Percentiles rank a stretch among this genome's conserved stretches.
phyloP scores from a whole-genome alignment of 768 basidiomycete genomes.

The Artomyces pyxidatus region DNA sequence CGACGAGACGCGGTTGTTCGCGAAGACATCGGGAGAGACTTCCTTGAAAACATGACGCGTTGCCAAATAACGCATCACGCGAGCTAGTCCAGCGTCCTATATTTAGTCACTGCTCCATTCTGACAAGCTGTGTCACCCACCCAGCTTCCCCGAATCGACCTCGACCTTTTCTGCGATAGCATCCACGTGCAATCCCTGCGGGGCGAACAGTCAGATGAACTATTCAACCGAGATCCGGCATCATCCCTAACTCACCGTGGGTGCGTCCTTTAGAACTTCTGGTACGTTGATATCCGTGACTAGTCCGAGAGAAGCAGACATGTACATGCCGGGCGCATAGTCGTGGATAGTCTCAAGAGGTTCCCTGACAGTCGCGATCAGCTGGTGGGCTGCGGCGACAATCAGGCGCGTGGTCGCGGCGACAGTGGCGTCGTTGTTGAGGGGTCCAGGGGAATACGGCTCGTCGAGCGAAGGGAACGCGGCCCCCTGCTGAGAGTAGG shows the following conservation, averaged over 20 bases:
- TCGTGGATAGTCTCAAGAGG: slow-evolving; percentile 3
- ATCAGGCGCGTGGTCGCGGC: background rate
- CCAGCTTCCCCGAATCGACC: background rate
- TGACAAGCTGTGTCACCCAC: background rate
- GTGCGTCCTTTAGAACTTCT: slow-evolving; percentile 3
- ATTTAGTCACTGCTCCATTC: too few relatives aligned
- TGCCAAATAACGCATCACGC: slow-evolving; percentile 31
- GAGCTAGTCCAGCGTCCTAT: slow-evolving; percentile 20
- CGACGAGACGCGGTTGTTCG: slow-evolving; percentile 31
- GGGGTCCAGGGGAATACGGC: background rate
- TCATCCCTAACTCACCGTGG: background rate
- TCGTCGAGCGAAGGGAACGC: slow-evolving; percentile 4
- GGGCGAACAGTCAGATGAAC: background rate
- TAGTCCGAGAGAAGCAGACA: background rate
- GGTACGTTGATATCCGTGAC: slow-evolving; percentile 1
- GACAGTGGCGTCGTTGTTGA: background rate
- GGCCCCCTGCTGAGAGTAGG: background rate
- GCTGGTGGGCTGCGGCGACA: slow-evolving; percentile 2
- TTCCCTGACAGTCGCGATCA: slow-evolving; percentile 2
- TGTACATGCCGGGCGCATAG: slow-evolving; percentile 1
- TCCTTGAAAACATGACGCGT: slow-evolving; percentile 33
- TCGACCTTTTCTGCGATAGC: slow-evolving; percentile 2
- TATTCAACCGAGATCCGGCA: background rate
- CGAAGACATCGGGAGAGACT: slow-evolving; percentile 28
- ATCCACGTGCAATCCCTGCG: slow-evolving; percentile 7